phyloP scores from a whole-genome alignment of 2,329 filamentous ascomycete genomes.

The Colletotrichum karsti region DNA sequence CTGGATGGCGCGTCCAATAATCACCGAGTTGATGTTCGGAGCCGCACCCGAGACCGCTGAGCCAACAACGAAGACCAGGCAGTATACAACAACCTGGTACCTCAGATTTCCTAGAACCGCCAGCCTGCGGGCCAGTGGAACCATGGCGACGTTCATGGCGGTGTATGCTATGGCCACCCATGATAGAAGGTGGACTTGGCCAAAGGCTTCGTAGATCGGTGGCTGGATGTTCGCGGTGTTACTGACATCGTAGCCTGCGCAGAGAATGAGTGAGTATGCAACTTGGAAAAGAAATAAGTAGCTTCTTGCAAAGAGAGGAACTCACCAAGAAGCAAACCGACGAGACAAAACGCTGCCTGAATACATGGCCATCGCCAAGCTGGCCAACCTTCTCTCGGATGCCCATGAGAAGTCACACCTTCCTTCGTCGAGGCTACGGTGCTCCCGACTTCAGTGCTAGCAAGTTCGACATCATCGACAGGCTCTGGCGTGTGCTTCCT shows the following conservation, averaged over 20 bases:
- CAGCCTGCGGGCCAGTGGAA: slow-evolving; percentile 43
- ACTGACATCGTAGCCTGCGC: slow-evolving; percentile 49
- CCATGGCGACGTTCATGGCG: slow-evolving; percentile 41
- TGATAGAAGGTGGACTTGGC: slow-evolving; percentile 45
- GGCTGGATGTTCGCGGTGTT: slow-evolving; percentile 64
- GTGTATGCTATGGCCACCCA: slow-evolving; percentile 49
- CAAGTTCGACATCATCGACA: neutral
- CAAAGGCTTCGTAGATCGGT: slow-evolving; percentile 62
- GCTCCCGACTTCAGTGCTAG: neutral
- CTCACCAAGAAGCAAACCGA: slow-evolving; percentile 18
- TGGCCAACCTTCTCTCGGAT: slow-evolving; percentile 8
- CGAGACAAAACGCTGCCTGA: neutral
- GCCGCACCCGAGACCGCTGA: slow-evolving; percentile 40
- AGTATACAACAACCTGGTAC: slow-evolving; percentile 34
- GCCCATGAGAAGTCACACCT: neutral
- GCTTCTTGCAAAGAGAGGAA: neutral
- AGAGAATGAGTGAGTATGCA: neutral
- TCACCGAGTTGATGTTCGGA: slow-evolving; percentile 37
- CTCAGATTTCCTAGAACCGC: slow-evolving; percentile 42
- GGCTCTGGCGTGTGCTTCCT: neutral
- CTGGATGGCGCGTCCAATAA: slow-evolving; percentile 42
- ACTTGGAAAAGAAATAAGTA: too few species aligned
- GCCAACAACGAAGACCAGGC: slow-evolving; percentile 38
- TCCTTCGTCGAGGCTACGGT: neutral
- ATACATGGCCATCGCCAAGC: slow-evolving; percentile 17